These are phyloP conservation scores for Bacterosira constricta DNA, from an alignment of 108 stramenopile species.

Conservation along the genomic window DNA sequence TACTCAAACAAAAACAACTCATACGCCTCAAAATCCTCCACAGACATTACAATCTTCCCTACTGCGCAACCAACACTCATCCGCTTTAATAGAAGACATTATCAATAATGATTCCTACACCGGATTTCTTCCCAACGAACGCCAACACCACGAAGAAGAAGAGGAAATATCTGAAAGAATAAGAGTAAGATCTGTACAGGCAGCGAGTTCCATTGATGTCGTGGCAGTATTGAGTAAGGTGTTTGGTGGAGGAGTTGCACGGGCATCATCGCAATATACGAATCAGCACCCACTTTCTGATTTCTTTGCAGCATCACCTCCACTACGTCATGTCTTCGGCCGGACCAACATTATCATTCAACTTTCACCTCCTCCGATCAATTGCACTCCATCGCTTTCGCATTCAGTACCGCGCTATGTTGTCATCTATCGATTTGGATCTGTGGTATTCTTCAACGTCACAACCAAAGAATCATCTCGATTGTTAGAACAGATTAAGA, in stretches of 20 bases:
- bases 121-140: conserved; percentile 33
- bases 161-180: conserved; percentile 40
- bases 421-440: conserved; percentile 90
- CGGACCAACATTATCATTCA: conserved; percentile 65
- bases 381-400: conserved; percentile 33
- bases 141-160: conserved; percentile 36
- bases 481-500: conserved; percentile 71
- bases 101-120: conserved; percentile 35
- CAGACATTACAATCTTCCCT: conserved; percentile 29
- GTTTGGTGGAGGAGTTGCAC: conserved; percentile 58
- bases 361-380: conserved; percentile 50
- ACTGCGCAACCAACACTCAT: conserved; percentile 36
- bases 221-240: conserved; percentile 68
- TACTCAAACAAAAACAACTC: conserved; percentile 2
- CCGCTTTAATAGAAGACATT: conserved; percentile 38
- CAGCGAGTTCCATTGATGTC: conserved; percentile 75
- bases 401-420: conserved; percentile 65
- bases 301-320: conserved; percentile 49
- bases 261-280: conserved; percentile 39
- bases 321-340: conserved; percentile 69
- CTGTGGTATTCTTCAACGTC: conserved; percentile 90
- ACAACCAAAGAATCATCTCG: conserved; percentile 61
- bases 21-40: conserved; percentile 8
- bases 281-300: conserved; percentile 46
- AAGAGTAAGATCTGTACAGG: conserved; percentile 66